Evolutionary conservation across 257 asterid genomes (phyloP), one percentile per base, ranked within the genome.

Genomic region (Solanum habrochaites): DNA sequence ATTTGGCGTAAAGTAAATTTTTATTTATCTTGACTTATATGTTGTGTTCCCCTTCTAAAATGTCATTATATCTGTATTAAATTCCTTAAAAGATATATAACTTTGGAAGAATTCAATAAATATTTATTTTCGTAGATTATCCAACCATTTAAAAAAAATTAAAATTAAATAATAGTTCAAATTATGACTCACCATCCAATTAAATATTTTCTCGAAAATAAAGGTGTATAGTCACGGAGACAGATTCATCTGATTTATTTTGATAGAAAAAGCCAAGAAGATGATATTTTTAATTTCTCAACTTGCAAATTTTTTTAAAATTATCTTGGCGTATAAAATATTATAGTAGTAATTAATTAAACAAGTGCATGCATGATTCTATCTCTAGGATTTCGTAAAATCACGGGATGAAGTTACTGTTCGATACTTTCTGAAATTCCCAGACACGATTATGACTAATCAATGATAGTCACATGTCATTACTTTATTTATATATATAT

Each of bases 391-490:
- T 2, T 80, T 80, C 85, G 69, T 80, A 29, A 29, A 9, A 47
- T 47, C 85, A 80, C 85, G 67, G 60, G 85, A 80, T 80, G 69
- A 47, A 47, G 43, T 47, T 80, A 47, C 85, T 47, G 43, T 8
- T 80, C 7, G 12, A 16, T 80, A 16, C 14, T 72, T 31, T 73
- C 20, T 20, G 9, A 74, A 40, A 39, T 47, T 80, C 29, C 67
- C 2, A 16, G 67, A 47, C 43, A 29, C 0, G 16, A 47, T 80
- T 80, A 3, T 80, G 29, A n/a, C 85, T 16, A 80, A 80, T 47
- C 67, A 47, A 80, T 29, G 43, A 29, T 60, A 62, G 0, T 80
- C 85, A 16, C 69, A 29, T 80, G 67, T 45, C 11, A 80, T 29
- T 80, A 45, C 67, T 80, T 10, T 32, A 32, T 32, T 4, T 32